Evolutionary conservation across 768 basidiomycete species (phyloP).

Genomic region (Mycena rebaudengoi): DNA sequence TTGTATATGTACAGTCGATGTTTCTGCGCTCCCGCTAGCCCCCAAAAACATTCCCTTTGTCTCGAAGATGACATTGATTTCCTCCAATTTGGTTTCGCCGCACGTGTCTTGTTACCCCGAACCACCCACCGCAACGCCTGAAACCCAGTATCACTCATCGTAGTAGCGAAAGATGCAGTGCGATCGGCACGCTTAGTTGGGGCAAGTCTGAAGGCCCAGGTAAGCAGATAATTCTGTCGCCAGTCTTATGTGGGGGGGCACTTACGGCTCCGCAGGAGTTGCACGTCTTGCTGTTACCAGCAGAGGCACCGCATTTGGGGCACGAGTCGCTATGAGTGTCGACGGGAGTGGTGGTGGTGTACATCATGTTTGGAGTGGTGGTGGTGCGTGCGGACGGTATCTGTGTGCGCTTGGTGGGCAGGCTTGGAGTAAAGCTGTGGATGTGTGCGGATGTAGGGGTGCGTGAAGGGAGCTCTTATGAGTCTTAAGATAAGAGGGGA

Average conservation of each 20-base stretch:
- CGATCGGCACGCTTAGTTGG: conserved; percentile 6
- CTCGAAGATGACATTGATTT: too few relatives aligned
- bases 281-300: background rate
- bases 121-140: background rate
- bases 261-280: conserved; percentile 8
- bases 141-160: conserved; percentile 4
- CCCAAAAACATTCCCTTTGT: too few relatives aligned
- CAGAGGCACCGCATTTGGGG: background rate
- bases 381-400: conserved; percentile 2
- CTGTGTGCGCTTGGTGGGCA: background rate
- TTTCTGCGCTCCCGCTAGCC: too few relatives aligned
- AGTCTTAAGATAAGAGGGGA: too few relatives aligned
- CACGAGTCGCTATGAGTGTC: conserved; percentile 1
- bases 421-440: background rate
- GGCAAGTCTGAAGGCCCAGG: conserved; percentile 9
- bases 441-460: background rate
- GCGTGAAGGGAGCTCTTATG: background rate
- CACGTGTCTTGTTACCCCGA: background rate
- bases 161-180: background rate
- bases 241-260: conserved; percentile 3
- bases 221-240: background rate
- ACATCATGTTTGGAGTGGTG: conserved; percentile 4
- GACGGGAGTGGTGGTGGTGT: conserved; percentile 4
- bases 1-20: too few relatives aligned
- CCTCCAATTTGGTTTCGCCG: too few relatives aligned